Evolutionary conservation across 2,329 filamentous ascomycete genomes (phyloP).

Genomic region (Colletotrichum sp.): DNA sequence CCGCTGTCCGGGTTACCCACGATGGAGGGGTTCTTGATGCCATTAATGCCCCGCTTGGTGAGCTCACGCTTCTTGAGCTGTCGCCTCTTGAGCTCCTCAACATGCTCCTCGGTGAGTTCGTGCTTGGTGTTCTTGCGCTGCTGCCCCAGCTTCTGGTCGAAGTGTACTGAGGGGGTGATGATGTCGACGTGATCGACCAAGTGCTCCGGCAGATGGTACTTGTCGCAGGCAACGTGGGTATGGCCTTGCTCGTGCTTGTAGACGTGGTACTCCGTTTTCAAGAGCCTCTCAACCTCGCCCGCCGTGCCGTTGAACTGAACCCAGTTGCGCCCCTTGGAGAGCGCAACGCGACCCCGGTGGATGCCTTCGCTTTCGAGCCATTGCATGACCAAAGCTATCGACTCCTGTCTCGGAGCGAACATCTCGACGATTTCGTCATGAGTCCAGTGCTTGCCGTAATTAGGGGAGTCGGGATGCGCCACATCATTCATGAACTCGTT

Average conservation of each 20-base stretch:
- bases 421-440: slow-evolving; percentile 44
- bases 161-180: slow-evolving; percentile 44
- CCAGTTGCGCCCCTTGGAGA: slow-evolving; percentile 58
- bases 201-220: slow-evolving; percentile 44
- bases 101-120: slow-evolving; percentile 25
- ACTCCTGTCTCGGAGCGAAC: slow-evolving; percentile 47
- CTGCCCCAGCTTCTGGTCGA: slow-evolving; percentile 35
- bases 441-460: slow-evolving; percentile 54
- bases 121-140: slow-evolving; percentile 26
- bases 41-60: slow-evolving; percentile 19
- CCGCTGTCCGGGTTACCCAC: slow-evolving; percentile 28
- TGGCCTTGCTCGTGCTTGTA: slow-evolving; percentile 46
- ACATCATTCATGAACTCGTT: slow-evolving; percentile 24
- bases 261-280: slow-evolving; percentile 58
- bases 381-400: slow-evolving; percentile 52
- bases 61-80: slow-evolving; percentile 6
- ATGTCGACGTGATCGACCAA: slow-evolving; percentile 44
- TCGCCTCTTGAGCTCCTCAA: slow-evolving; percentile 29
- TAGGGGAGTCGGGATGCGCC: slow-evolving; percentile 43
- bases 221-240: slow-evolving; percentile 44
- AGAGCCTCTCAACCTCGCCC: slow-evolving; percentile 55
- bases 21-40: slow-evolving; percentile 27
- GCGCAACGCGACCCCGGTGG: slow-evolving; percentile 46
- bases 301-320: slow-evolving; percentile 59
- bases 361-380: slow-evolving; percentile 63